phyloP scores from a whole-genome alignment of 2,329 filamentous ascomycete species.

The Coccinonectria pachysandricola region DNA sequence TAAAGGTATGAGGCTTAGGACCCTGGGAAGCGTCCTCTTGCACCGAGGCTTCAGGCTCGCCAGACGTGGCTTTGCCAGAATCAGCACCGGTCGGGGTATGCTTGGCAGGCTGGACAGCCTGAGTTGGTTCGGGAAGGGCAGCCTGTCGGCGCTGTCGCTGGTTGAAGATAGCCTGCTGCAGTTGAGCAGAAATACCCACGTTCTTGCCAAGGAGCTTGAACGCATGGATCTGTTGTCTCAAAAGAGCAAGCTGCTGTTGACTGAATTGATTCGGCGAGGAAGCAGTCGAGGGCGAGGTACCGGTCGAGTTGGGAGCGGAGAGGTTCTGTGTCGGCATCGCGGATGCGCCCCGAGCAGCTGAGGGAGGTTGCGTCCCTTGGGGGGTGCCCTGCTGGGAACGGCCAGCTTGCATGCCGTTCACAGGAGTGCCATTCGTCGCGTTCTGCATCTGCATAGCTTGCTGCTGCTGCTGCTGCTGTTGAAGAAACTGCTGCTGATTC shows the following conservation, averaged over 20 bases:
- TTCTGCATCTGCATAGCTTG: conserved; percentile 42
- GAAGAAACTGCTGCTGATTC: conserved; percentile 33
- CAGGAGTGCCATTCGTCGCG: conserved; percentile 38
- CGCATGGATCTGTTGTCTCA: conserved; percentile 80
- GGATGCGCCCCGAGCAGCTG: conserved; percentile 27
- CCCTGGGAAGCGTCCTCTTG: conserved; percentile 23
- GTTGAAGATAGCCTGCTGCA: conserved; percentile 76
- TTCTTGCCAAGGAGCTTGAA: conserved; percentile 90
- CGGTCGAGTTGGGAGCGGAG: conserved; percentile 23
- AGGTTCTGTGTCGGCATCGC: conserved; percentile 26
- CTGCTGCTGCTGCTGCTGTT: conserved; percentile 27
- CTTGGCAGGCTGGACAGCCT: conserved; percentile 24
- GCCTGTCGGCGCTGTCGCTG: conserved; percentile 56
- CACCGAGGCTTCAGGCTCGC: conserved; percentile 24
- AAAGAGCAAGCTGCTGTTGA: conserved; percentile 64
- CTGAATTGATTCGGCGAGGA: conserved; percentile 53
- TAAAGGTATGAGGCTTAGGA: conserved; percentile 46
- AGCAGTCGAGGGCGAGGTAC: conserved; percentile 19
- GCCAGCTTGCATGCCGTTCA: conserved; percentile 38
- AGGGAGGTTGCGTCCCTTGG: conserved; percentile 21
- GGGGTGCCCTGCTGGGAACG: conserved; percentile 29
- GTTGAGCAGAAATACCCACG: conserved; percentile 62
- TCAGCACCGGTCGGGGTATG: conserved; percentile 22
- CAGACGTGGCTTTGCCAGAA: conserved; percentile 24
- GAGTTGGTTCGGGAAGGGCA: conserved; percentile 36